A percentile compares a stretch with the other conserved stretches of the same genome.
phyloP scores from a whole-genome alignment of 257 asterid genomes.

The Plantago ovata region DNA sequence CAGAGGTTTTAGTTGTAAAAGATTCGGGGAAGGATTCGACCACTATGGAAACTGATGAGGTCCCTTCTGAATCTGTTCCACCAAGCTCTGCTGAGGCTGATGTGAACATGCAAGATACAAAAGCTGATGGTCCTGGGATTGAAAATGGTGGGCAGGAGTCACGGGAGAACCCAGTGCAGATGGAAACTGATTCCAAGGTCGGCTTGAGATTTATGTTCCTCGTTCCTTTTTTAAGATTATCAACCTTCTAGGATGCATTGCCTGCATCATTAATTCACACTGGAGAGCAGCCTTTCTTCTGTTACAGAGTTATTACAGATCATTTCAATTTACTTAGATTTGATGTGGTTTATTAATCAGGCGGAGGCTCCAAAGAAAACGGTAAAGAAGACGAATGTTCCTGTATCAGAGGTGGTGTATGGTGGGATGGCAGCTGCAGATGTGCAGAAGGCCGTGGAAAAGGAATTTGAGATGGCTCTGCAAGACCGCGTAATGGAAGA shows the following conservation, averaged over 20 bases:
- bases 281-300: not conserved
- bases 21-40: slow-evolving; percentile 51
- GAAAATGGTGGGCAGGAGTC: slow-evolving; percentile 68
- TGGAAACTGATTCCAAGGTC: slow-evolving; percentile 94
- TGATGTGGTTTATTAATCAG: slow-evolving; percentile 24
- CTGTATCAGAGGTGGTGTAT: slow-evolving; percentile 63
- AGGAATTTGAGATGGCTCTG: slow-evolving; percentile 95
- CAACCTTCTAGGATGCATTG: not conserved
- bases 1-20: slow-evolving; percentile 57
- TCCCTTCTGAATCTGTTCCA: slow-evolving; percentile 12
- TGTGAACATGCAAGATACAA: slow-evolving; percentile 67
- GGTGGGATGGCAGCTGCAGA: slow-evolving; percentile 72
- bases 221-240: not conserved
- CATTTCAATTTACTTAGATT: not conserved
- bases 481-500: slow-evolving; percentile 99
- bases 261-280: not conserved
- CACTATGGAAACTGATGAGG: slow-evolving; percentile 76
- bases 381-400: slow-evolving; percentile 70
- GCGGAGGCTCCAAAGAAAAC: slow-evolving; percentile 80
- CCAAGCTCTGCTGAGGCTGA: slow-evolving; percentile 32
- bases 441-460: slow-evolving; percentile 84
- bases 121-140: slow-evolving; percentile 47
- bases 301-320: not conserved
- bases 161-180: slow-evolving; percentile 59
- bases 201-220: slow-evolving; percentile 4